A percentile compares a stretch with the other conserved stretches of the same genome.
These are phyloP conservation scores for Zygosaccharomyces pseudorouxii DNA, from an alignment of 805 yeast species.

Conservation along the genomic window DNA sequence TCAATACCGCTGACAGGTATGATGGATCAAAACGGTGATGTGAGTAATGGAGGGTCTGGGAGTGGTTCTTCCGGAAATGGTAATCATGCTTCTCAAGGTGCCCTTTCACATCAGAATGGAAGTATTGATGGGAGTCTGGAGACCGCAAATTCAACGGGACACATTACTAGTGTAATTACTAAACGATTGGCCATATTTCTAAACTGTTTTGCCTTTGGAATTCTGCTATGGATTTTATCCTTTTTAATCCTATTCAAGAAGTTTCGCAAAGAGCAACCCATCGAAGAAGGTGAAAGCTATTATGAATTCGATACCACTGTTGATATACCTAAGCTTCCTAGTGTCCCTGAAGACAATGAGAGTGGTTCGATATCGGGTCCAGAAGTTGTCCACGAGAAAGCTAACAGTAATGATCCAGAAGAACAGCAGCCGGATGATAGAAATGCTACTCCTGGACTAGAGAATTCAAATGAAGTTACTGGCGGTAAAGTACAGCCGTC, in stretches of 20 bases:
- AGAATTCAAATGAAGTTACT: neutral
- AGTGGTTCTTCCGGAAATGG: constrained; percentile 13
- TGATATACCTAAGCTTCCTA: neutral
- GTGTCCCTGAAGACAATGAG: neutral
- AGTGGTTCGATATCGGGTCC: neutral
- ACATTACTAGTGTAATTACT: constrained; percentile 6
- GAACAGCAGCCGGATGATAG: neutral
- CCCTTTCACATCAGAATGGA: neutral
- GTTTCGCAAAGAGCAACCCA: neutral
- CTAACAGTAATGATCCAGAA: neutral
- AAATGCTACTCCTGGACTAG: neutral
- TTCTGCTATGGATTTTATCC: constrained; percentile 14
- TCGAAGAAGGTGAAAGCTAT: neutral
- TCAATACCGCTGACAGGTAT: constrained; percentile 25
- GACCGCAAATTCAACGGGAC: neutral
- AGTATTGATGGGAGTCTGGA: constrained; percentile 10
- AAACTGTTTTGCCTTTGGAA: constrained; percentile 14
- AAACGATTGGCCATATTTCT: constrained; percentile 15
- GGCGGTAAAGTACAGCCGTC: neutral
- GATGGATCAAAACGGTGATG: constrained; percentile 21
- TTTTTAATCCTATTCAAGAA: constrained; percentile 8
- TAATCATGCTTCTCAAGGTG: constrained; percentile 2
- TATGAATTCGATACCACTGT: neutral
- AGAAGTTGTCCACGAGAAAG: neutral
- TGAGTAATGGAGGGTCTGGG: constrained; percentile 38